These are phyloP conservation scores for Talaromyces amestolkiae DNA, from an alignment of 2,329 filamentous ascomycete species.

Conservation along the genomic window DNA sequence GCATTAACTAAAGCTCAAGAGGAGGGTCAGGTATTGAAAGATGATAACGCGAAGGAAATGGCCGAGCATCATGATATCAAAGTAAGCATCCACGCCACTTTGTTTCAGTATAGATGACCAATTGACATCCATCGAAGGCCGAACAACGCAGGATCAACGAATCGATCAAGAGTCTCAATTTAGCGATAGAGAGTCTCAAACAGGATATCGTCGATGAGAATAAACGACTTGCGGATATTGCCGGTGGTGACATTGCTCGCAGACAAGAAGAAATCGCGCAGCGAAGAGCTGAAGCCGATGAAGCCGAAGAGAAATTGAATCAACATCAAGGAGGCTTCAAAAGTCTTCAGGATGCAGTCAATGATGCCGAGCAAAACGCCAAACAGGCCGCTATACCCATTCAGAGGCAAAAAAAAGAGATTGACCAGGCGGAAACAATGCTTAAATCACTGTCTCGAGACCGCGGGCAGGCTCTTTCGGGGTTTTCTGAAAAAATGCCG, in stretches of 20 bases:
- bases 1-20: conserved; percentile 45
- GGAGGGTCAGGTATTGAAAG: conserved; percentile 51
- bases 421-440: conserved; percentile 51
- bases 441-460: conserved; percentile 56
- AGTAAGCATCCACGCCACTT: conserved; percentile 25
- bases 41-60: conserved; percentile 54
- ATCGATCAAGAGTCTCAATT: conserved; percentile 55
- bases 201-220: conserved; percentile 49
- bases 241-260: conserved; percentile 66
- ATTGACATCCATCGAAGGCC: conserved; percentile 41
- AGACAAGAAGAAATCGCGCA: conserved; percentile 61
- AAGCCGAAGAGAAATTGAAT: conserved; percentile 45
- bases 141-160: conserved; percentile 66
- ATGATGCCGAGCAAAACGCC: conserved; percentile 34
- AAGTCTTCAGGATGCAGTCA: conserved; percentile 37
- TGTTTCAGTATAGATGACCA: conserved; percentile 14
- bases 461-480: conserved; percentile 59
- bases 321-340: conserved; percentile 40
- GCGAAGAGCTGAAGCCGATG: conserved; percentile 52
- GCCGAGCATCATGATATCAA: conserved; percentile 55
- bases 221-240: conserved; percentile 61
- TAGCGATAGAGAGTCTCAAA: conserved; percentile 42
- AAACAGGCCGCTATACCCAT: conserved; percentile 27
- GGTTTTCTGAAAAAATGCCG: conserved; percentile 63
- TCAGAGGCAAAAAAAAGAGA: conserved; percentile 53